Evolutionary conservation across 495 filamentous ascomycete genomes (phyloP).

Genomic region (Xanthoparmelia taractica): DNA sequence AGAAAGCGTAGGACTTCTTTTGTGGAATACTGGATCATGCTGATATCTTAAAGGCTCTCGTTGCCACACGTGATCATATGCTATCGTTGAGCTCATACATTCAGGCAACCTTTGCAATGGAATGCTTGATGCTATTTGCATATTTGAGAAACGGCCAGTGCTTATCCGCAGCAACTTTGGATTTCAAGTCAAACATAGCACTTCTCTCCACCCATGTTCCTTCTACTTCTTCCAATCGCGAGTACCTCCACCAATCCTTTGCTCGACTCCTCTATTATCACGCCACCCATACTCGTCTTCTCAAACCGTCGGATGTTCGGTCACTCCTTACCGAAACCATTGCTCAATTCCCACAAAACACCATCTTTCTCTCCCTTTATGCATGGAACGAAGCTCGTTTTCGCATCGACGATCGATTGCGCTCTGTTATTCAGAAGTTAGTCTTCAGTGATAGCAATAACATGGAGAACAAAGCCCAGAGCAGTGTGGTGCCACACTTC

Average conservation of each 20-base stretch:
- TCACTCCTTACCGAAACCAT: constrained; percentile 51
- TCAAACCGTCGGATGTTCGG: constrained; percentile 58
- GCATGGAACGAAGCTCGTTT: constrained; percentile 61
- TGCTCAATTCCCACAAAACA: constrained; percentile 63
- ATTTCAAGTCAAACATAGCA: constrained; percentile 43
- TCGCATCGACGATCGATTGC: constrained; percentile 64
- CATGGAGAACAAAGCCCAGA: constrained; percentile 26
- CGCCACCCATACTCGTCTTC: constrained; percentile 45
- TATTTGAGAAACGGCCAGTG: constrained; percentile 47
- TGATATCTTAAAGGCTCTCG: constrained; percentile 42
- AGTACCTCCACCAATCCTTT: constrained; percentile 58
- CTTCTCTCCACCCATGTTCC: constrained; percentile 30
- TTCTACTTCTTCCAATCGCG: constrained; percentile 28
- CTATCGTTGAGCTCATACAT: constrained; percentile 41
- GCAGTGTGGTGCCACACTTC: constrained; percentile 48
- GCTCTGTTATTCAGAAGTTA: constrained; percentile 46
- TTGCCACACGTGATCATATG: constrained; percentile 48
- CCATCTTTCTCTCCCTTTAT: constrained; percentile 64
- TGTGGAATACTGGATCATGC: background rate
- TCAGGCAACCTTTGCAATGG: constrained; percentile 47
- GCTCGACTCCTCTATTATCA: constrained; percentile 64
- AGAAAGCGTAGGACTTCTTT: constrained; percentile 39
- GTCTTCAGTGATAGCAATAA: constrained; percentile 29
- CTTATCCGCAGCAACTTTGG: constrained; percentile 37
- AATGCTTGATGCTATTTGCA: constrained; percentile 53